Evolutionary conservation across 768 basidiomycete species (phyloP).

Genomic region (Xanthoconium stramineum): DNA sequence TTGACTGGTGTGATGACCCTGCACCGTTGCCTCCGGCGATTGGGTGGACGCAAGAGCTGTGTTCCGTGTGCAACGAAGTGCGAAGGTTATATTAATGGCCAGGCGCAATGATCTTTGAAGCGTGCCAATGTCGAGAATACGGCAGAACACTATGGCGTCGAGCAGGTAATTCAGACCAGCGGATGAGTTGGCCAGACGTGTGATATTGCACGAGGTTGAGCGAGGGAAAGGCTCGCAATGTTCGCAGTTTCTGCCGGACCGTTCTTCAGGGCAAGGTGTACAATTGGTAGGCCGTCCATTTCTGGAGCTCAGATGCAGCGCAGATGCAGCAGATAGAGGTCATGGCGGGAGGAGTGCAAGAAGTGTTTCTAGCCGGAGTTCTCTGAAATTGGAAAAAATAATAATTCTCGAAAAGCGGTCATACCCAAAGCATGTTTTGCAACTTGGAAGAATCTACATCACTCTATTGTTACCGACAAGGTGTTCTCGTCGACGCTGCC

Average conservation of each 20-base stretch:
- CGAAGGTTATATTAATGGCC: slow-evolving; percentile 24
- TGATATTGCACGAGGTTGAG: slow-evolving; percentile 5
- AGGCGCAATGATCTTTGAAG: slow-evolving; percentile 7
- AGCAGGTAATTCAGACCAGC: slow-evolving; percentile 1
- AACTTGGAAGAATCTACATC: slow-evolving; percentile 4
- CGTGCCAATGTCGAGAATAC: slow-evolving; percentile 2
- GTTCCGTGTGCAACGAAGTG: slow-evolving; percentile 13
- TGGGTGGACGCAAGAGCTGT: slow-evolving; percentile 19
- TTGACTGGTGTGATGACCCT: background rate
- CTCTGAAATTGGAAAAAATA: slow-evolving; percentile 29
- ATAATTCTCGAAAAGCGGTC: slow-evolving; percentile 30
- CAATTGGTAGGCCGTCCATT: background rate
- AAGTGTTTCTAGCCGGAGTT: slow-evolving; percentile 28
- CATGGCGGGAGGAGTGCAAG: slow-evolving; percentile 29
- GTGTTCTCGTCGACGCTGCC: background rate
- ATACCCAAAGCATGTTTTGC: slow-evolving; percentile 6
- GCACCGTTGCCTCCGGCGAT: slow-evolving; percentile 18
- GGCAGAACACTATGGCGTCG: background rate
- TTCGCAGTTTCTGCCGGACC: slow-evolving; percentile 1
- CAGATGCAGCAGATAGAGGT: slow-evolving; percentile 8
- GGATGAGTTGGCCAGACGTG: slow-evolving; percentile 2
- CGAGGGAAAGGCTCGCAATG: background rate
- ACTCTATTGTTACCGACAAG: background rate
- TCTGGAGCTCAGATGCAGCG: slow-evolving; percentile 8
- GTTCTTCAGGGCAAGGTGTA: slow-evolving; percentile 2